A percentile compares a stretch with the other conserved stretches of the same genome.
phyloP scores from a whole-genome alignment of 345 rosid genomes.

The Salix viminalis region DNA sequence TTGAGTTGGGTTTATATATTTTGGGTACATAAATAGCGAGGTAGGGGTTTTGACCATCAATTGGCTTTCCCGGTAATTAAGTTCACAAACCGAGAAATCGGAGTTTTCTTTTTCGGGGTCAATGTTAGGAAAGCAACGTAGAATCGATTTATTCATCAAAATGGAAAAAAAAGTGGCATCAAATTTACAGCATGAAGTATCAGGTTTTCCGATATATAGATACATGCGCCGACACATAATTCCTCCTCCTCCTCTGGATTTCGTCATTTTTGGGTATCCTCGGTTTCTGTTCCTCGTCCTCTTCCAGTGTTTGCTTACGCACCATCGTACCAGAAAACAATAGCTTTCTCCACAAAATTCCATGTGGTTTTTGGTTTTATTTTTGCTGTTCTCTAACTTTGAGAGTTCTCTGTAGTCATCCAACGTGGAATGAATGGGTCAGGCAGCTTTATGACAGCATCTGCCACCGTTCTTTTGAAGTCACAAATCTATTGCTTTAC shows the following conservation, averaged over 20 bases:
- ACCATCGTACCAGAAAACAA: neutral
- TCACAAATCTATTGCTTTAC: neutral
- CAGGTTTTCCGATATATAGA: neutral
- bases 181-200: neutral
- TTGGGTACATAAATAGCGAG: no score
- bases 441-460: neutral
- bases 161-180: neutral
- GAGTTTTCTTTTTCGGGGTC: neutral
- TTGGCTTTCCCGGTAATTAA: neutral
- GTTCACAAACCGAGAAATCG: neutral
- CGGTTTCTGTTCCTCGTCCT: neutral
- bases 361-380: neutral
- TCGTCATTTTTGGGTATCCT: neutral
- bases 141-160: neutral
- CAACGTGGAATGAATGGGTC: neutral
- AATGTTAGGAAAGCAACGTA: slow-evolving; percentile 1
- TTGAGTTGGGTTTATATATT: neutral
- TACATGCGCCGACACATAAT: neutral
- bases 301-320: neutral
- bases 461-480: neutral
- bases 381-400: neutral
- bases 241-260: neutral
- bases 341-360: neutral
- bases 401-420: neutral
- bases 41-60: neutral